Evolutionary conservation across 2,329 filamentous ascomycete genomes (phyloP).

Genomic region (Celoporthe dispersa): DNA sequence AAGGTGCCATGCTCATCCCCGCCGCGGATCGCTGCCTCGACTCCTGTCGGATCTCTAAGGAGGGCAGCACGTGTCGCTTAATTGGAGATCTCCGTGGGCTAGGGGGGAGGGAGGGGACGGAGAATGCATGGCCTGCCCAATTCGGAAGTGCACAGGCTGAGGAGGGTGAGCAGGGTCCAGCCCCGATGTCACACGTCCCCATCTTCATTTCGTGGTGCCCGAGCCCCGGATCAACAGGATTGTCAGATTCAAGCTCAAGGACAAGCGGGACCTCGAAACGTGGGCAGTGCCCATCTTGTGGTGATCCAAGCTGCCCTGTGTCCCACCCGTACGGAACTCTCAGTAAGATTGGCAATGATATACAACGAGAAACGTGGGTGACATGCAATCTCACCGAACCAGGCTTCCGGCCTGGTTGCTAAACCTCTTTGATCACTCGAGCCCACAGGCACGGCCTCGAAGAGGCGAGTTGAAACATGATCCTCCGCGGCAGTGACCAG

Average conservation of each 20-base stretch:
- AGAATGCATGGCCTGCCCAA: constrained; percentile 19
- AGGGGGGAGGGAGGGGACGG: neutral
- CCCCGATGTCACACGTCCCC: constrained; percentile 14
- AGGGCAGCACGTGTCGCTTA: constrained; percentile 19
- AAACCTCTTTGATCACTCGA: constrained; percentile 1
- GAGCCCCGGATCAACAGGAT: constrained; percentile 15
- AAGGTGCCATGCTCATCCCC: constrained; percentile 1
- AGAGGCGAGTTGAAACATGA: constrained; percentile 4
- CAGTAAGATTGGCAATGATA: constrained; percentile 18
- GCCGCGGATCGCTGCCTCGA: neutral
- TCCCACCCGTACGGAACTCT: constrained; percentile 6
- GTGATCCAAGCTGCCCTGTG: constrained; percentile 1
- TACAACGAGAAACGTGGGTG: constrained; percentile 9
- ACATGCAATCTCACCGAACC: neutral
- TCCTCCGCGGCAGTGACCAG: neutral
- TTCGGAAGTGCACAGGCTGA: constrained; percentile 8
- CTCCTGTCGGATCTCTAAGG: constrained; percentile 15
- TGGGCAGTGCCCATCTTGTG: constrained; percentile 10
- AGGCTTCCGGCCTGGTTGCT: neutral
- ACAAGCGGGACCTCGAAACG: constrained; percentile 11
- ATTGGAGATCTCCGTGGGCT: constrained; percentile 19
- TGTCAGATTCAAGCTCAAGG: constrained; percentile 9
- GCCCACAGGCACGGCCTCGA: neutral
- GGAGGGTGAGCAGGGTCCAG: constrained; percentile 3
- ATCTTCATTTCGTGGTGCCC: constrained; percentile 22